Evolutionary conservation across 2,329 filamentous ascomycete genomes (phyloP).

Genomic region (Arachnopeziza araneosa): DNA sequence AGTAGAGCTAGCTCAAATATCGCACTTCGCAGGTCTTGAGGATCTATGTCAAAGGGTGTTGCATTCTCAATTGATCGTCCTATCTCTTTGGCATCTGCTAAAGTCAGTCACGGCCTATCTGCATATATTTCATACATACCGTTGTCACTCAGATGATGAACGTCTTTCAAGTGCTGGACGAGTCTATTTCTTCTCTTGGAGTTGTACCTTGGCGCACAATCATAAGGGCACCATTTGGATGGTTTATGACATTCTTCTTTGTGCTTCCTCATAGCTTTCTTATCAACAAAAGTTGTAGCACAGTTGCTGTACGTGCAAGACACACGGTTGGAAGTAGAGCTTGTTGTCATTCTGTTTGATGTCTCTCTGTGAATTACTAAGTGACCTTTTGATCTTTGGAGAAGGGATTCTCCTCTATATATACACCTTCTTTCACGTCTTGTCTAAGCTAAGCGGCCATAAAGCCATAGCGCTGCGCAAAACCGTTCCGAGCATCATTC

Average conservation of each 20-base stretch:
- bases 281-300: background rate
- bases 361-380: background rate
- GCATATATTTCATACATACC: background rate
- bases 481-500: background rate
- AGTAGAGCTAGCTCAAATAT: background rate
- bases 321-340: background rate
- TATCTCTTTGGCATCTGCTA: background rate
- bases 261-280: background rate
- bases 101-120: background rate
- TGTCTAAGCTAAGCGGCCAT: background rate
- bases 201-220: background rate
- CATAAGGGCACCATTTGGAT: background rate
- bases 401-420: background rate
- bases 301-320: background rate
- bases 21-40: background rate
- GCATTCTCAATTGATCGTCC: background rate
- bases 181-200: background rate
- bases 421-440: background rate
- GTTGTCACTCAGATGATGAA: background rate
- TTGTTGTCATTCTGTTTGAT: background rate
- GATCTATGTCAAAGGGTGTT: background rate
- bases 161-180: background rate
- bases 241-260: background rate
- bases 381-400: background rate
- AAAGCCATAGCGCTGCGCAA: background rate